Base-by-base conservation (phyloP, 2,329 filamentous ascomycete genomes). In the Hymenoscyphus scutula region DNA sequence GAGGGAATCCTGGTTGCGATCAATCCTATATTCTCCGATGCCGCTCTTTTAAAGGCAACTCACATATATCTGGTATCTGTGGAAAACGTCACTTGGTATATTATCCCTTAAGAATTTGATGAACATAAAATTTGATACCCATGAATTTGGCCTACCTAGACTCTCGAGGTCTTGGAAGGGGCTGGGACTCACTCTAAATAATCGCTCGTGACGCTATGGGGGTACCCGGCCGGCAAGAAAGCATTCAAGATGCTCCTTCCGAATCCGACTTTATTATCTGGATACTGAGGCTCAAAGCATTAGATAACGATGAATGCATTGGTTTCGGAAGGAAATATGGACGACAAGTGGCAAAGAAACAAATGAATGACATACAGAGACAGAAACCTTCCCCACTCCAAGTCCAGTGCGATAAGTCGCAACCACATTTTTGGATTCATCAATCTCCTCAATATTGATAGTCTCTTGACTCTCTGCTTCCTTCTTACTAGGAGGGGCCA, bases 141-240 rank as follows among this genome's bases (percentile, higher is more conserved):
- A 8, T 45, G n/a, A n/a, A 7, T 8, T n/a, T 7, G 41, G 23
- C 38, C n/a, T 45, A 7, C 17, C 17, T 19, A 4, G 17, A 45
- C 17, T 19, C 15, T 1, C 38, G 17, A 45, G 7, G 19, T 23
- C 7, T 8, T 32, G 30, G 37, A 41, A 45, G n/a, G 41, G 3
- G 8, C 41, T 19, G 3, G 8, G 23, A 76, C 80, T 72, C 67
- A 89, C 85, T 84, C 80, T 13, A 88, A 75, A 74, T 91, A 91
- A 74, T 91, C 88, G 38, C 84, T 78, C n/a, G 83, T 89, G 41
- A 91, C 88, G 67, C 85, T 89, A 53, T 87, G 81, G 2, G 88
- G 88, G 75, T 87, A 91, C 13, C 88, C 88, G 1, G 84, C 82
- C 0, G 88, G 88, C 2, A 91, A 77, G 70, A 91, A 90, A 5